Evolutionary conservation across 2,329 filamentous ascomycete genomes (phyloP).

Genomic region (Venturia pyrina): DNA sequence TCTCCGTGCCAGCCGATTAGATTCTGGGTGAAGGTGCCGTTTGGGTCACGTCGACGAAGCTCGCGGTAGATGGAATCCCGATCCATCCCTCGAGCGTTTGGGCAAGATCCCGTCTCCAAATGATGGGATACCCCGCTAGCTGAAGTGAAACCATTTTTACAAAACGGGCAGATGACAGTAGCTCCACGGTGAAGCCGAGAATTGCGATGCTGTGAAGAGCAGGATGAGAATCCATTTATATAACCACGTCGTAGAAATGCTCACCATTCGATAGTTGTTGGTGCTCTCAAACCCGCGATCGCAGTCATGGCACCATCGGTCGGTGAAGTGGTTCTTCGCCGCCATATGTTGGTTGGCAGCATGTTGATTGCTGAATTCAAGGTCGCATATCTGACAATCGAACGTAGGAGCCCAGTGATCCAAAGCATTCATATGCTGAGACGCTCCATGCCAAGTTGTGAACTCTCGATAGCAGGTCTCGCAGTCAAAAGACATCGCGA

Average conservation of each 20-base stretch:
- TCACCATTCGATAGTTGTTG: conserved; percentile 22
- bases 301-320: conserved; percentile 20
- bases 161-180: conserved; percentile 46
- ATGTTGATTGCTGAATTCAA: conserved; percentile 15
- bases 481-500: conserved; percentile 16
- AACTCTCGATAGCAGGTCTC: conserved; percentile 22
- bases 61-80: conserved; percentile 38
- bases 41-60: conserved; percentile 37
- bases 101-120: conserved; percentile 46
- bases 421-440: conserved; percentile 24
- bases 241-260: neutral
- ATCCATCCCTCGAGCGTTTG: conserved; percentile 33
- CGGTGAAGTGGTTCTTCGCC: conserved; percentile 14
- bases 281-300: conserved; percentile 22
- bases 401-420: conserved; percentile 20
- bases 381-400: conserved; percentile 22
- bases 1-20: conserved; percentile 37
- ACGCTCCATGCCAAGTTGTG: conserved; percentile 16
- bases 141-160: conserved; percentile 34
- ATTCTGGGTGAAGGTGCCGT: conserved; percentile 41
- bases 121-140: conserved; percentile 48
- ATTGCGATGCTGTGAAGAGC: conserved; percentile 42
- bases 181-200: conserved; percentile 40
- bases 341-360: conserved; percentile 22
- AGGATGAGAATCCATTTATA: too few species aligned